Conservation (phyloP, 371 early-diverging fungal species). For the Mucor lusitanicus region DNA sequence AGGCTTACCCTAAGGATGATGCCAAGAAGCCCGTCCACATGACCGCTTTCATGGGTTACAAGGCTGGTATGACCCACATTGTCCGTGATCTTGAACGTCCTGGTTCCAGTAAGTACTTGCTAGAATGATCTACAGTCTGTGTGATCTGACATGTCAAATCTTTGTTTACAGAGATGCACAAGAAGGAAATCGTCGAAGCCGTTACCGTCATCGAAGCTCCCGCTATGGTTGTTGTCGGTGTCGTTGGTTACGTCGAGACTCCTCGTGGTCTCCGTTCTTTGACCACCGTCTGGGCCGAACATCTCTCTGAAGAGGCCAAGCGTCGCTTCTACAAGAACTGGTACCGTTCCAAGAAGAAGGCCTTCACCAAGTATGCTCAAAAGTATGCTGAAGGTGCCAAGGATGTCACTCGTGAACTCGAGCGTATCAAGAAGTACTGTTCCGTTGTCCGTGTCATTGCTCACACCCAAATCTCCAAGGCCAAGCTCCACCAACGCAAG, state of each 20-base stretch:
- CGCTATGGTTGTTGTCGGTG: conserved; percentile 98
- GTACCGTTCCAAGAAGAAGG: conserved; percentile 99
- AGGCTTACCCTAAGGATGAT: conserved; percentile 99
- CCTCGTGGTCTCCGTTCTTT: conserved; percentile 97
- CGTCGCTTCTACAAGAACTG: conserved; percentile 99
- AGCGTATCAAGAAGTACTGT: conserved; percentile 99
- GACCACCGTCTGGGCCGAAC: conserved; percentile 99
- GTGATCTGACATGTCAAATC: neutral
- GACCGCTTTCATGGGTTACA: conserved; percentile 99
- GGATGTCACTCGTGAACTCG: conserved; percentile 90
- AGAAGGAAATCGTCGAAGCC: conserved; percentile 99
- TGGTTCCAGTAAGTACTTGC: conserved; percentile 65
- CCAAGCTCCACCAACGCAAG: conserved; percentile 97
- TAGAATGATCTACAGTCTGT: neutral
- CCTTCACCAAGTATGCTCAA: conserved; percentile 98
- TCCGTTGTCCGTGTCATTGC: conserved; percentile 98
- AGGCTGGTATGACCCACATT: conserved; percentile 99
- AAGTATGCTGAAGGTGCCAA: conserved; percentile 94
- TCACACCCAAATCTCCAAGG: conserved; percentile 98
- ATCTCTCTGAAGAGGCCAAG: conserved; percentile 97
- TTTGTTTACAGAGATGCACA: conserved; percentile 79
- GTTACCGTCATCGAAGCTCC: conserved; percentile 99
- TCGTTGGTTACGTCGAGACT: conserved; percentile 99
- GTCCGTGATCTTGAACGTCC: conserved; percentile 98
- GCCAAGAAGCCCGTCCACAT: conserved; percentile 95